Evolutionary conservation across 192 early-diverging fungal species (phyloP), one percentile per base, ranked within the genome.

Genomic region (Podila horticola): DNA sequence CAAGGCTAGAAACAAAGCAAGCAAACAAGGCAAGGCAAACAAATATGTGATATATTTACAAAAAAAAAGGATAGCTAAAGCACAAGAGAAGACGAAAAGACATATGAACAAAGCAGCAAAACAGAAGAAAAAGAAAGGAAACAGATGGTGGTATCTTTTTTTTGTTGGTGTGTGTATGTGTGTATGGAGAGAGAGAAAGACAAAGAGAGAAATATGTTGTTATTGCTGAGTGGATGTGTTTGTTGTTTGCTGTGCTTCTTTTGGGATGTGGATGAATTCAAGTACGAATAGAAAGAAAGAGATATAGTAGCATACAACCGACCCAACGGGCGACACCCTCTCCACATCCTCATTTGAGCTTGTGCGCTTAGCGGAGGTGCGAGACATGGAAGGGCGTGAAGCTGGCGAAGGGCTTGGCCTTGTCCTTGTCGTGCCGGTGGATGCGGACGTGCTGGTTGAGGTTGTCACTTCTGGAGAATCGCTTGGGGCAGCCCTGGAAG

Each of bases 381-480:
- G 66, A 45, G 8, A 45, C 6, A 12, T 26, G 20, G 24, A 70
- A 66, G 3, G 75, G 64, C 11, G 75, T 77, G 36, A 77, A 77
- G 69, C 51, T 71, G 9, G 68, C 62, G 20, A 71, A 77, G 0
- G 68, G 45, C 11, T 50, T 69, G 24, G 64, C 20, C 49, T 66
- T 73, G 20, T 81, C 71, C 33, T 62, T 81, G 17, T 81, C 77
- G 28, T 64, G 71, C 11, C 88, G 82, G 79, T 89, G 88, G 24
- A 89, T 84, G 26, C 88, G 85, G 55, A 87, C 75, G 36, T 89
- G 88, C 30, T 89, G 88, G 51, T 84, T 86, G 22, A 89, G 51
- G 36, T 89, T 89, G 38, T 89, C 88, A 13, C 86, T 88, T 64
- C 88, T 68, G 7, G 88, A 88, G 45, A 89, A 89, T 4, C 84